Conservation (phyloP, 2,329 filamentous ascomycete species). For the Daldinia eschscholtzii region DNA sequence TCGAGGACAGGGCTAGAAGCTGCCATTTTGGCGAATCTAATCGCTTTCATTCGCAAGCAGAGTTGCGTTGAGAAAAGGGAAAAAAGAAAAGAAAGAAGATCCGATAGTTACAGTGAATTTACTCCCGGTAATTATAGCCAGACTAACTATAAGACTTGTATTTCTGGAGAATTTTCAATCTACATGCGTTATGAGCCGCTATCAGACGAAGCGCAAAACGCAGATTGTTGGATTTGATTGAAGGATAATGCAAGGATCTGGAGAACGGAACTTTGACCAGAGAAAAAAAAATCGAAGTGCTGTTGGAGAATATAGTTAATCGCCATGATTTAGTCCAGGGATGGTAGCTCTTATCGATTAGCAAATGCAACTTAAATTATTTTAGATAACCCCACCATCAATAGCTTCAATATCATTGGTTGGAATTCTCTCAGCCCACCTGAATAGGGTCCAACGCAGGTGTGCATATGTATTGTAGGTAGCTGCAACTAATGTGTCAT, state of each 20-base stretch:
- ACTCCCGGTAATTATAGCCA: not conserved
- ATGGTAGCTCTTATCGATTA: constrained; percentile 40
- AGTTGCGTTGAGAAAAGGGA: not conserved
- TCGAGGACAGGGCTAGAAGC: constrained; percentile 64
- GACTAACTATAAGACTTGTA: not conserved
- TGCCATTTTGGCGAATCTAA: constrained; percentile 63
- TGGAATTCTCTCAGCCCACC: constrained; percentile 23
- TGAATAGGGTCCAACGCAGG: not conserved
- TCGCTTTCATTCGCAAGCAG: constrained; percentile 51
- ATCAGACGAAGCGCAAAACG: constrained; percentile 21
- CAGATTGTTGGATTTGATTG: constrained; percentile 15
- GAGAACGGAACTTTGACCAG: constrained; percentile 22
- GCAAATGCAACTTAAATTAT: constrained; percentile 4
- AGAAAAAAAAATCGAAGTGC: constrained; percentile 30
- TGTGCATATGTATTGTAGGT: not conserved
- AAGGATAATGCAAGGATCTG: constrained; percentile 20
- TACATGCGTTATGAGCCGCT: constrained; percentile 5
- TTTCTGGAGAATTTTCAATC: not conserved
- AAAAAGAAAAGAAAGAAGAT: constrained; percentile 18
- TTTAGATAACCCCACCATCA: constrained; percentile 20
- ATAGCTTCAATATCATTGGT: constrained; percentile 24
- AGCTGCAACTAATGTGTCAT: constrained; percentile 18
- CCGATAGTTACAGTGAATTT: constrained; percentile 10
- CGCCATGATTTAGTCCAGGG: constrained; percentile 28
- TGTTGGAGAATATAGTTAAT: constrained; percentile 24